These are phyloP conservation scores for Tritrichomonas musculus DNA, from an alignment of 208 protist species.

Conservation along the genomic window DNA sequence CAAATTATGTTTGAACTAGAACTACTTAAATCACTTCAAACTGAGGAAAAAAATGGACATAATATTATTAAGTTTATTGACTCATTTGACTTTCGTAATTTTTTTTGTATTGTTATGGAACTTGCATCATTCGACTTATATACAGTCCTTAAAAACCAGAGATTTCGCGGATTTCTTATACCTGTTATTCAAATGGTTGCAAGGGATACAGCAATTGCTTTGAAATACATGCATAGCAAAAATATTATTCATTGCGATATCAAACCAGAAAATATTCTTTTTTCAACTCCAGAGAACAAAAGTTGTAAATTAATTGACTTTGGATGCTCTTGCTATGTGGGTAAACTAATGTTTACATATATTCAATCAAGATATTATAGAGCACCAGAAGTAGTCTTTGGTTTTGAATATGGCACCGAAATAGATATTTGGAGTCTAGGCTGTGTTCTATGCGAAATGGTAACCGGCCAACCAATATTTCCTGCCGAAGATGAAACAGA, in stretches of 20 bases:
- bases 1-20: not conserved
- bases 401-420: slow-evolving; percentile 19
- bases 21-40: not conserved
- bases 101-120: slow-evolving; percentile 26
- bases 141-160: not conserved
- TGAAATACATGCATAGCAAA: not conserved
- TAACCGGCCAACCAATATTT: slow-evolving; percentile 68
- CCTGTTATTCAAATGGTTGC: not conserved
- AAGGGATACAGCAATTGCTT: not conserved
- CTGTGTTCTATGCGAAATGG: slow-evolving; percentile 93
- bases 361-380: slow-evolving; percentile 84
- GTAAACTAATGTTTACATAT: slow-evolving; percentile 73
- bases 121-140: not conserved
- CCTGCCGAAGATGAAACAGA: slow-evolving; percentile 39
- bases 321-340: slow-evolving; percentile 51
- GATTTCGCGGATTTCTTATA: not conserved
- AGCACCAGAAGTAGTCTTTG: slow-evolving; percentile 70
- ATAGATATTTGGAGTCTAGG: slow-evolving; percentile 87
- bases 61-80: not conserved
- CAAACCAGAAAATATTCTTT: slow-evolving; percentile 31
- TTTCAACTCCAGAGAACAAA: not conserved
- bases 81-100: not conserved
- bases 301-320: slow-evolving; percentile 72
- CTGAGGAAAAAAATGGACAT: not conserved
- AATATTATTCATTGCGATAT: slow-evolving; percentile 27